phyloP scores from a whole-genome alignment of 2,329 filamentous ascomycete genomes.

The Xylariales sp. region DNA sequence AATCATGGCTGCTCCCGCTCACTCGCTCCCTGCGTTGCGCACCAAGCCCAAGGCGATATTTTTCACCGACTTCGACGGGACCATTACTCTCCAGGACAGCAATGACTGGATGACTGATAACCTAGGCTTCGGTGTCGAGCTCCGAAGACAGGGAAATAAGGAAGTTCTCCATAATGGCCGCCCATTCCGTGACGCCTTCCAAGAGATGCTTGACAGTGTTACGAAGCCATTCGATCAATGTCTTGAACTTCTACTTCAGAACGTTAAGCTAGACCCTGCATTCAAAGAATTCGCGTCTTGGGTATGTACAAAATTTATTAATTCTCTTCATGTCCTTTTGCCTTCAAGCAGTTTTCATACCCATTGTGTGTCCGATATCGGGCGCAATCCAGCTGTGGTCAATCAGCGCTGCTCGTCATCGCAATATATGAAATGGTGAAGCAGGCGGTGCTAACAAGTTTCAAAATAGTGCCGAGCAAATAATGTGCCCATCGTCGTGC shows the following conservation, averaged over 20 bases:
- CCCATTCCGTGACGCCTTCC: slow-evolving; percentile 87
- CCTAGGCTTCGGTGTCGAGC: slow-evolving; percentile 81
- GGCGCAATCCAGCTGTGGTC: neutral
- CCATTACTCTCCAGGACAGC: slow-evolving; percentile 79
- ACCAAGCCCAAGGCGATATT: slow-evolving; percentile 91
- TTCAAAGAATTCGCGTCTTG: slow-evolving; percentile 91
- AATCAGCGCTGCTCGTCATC: neutral
- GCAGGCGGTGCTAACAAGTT: slow-evolving; percentile 46
- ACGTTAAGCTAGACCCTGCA: slow-evolving; percentile 88
- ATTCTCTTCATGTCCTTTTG: neutral
- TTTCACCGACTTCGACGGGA: slow-evolving; percentile 99
- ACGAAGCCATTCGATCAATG: slow-evolving; percentile 83
- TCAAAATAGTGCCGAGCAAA: slow-evolving; percentile 63
- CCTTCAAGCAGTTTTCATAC: neutral
- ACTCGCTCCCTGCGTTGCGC: slow-evolving; percentile 65
- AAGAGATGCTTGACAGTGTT: slow-evolving; percentile 91
- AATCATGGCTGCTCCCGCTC: slow-evolving; percentile 27
- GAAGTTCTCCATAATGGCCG: slow-evolving; percentile 78
- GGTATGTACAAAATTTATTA: slow-evolving; percentile 53
- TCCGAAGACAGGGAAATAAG: slow-evolving; percentile 78
- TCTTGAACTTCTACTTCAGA: slow-evolving; percentile 79
- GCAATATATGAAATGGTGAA: neutral
- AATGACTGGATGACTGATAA: slow-evolving; percentile 87
- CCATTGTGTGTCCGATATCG: neutral
- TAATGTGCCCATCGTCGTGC: slow-evolving; percentile 91